Evolutionary conservation across 768 basidiomycete genomes (phyloP).

Genomic region (Leccinum pellstonianum): DNA sequence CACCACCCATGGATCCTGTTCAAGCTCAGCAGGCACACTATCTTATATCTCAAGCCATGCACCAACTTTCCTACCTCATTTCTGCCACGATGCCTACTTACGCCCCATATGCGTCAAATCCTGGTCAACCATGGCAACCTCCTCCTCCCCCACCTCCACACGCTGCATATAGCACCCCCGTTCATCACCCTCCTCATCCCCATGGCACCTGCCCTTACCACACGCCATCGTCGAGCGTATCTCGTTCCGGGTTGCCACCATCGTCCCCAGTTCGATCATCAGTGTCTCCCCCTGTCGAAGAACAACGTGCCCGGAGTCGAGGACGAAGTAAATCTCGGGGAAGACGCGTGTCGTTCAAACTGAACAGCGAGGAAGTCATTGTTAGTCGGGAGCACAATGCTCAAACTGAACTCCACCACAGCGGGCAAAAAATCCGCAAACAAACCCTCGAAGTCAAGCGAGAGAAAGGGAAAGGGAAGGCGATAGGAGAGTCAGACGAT

Average conservation of each 20-base stretch:
- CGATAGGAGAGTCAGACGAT: background rate
- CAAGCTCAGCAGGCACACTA: slow-evolving; percentile 39
- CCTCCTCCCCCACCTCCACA: slow-evolving; percentile 6
- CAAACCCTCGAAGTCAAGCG: slow-evolving; percentile 12
- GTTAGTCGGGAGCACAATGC: slow-evolving; percentile 5
- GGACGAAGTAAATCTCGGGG: slow-evolving; percentile 53
- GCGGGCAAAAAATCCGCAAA: slow-evolving; percentile 8
- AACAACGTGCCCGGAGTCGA: slow-evolving; percentile 37
- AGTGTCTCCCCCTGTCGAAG: slow-evolving; percentile 37
- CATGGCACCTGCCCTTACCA: slow-evolving; percentile 22
- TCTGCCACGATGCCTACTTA: slow-evolving; percentile 31
- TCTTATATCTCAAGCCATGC: slow-evolving; percentile 40
- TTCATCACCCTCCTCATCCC: slow-evolving; percentile 14
- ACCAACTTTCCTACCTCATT: slow-evolving; percentile 40
- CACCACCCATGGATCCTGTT: slow-evolving; percentile 23
- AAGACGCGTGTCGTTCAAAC: slow-evolving; percentile 55
- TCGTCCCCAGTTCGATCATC: slow-evolving; percentile 46
- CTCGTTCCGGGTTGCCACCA: slow-evolving; percentile 50
- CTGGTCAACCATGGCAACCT: slow-evolving; percentile 25
- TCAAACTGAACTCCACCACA: slow-evolving; percentile 6
- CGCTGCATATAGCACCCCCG: slow-evolving; percentile 7
- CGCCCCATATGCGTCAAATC: slow-evolving; percentile 15
- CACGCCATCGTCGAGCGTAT: slow-evolving; percentile 41
- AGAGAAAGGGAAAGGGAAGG: slow-evolving; percentile 18
- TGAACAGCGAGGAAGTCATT: slow-evolving; percentile 31